phyloP scores from a whole-genome alignment of 768 basidiomycete genomes.

The Leccinum subgranulosum region DNA sequence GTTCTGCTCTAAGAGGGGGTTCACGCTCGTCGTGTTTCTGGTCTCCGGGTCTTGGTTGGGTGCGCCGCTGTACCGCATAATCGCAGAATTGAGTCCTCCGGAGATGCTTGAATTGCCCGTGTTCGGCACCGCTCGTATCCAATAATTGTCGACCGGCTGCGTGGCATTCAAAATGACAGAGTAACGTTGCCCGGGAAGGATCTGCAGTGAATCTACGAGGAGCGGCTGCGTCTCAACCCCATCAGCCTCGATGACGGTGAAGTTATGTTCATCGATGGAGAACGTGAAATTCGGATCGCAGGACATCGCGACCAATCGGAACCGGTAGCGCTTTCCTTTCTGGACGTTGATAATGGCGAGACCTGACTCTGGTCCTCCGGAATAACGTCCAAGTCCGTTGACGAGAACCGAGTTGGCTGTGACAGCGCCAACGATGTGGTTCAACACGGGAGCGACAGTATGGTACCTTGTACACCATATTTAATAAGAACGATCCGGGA shows the following conservation, averaged over 20 bases:
- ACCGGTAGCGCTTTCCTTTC: constrained; percentile 40
- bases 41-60: constrained; percentile 38
- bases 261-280: constrained; percentile 45
- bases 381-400: constrained; percentile 30
- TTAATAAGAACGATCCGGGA: not conserved
- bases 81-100: constrained; percentile 51
- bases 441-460: constrained; percentile 13
- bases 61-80: constrained; percentile 48
- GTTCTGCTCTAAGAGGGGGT: constrained; percentile 32
- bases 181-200: constrained; percentile 37
- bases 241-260: constrained; percentile 45
- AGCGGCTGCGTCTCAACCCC: constrained; percentile 41
- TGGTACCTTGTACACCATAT: constrained; percentile 21
- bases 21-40: constrained; percentile 18
- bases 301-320: constrained; percentile 45
- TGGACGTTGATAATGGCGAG: constrained; percentile 41
- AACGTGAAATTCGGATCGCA: constrained; percentile 44
- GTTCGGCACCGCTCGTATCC: constrained; percentile 43
- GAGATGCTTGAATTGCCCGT: constrained; percentile 17
- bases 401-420: constrained; percentile 26
- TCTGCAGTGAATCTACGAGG: constrained; percentile 37
- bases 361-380: constrained; percentile 34
- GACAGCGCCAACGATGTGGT: constrained; percentile 13
- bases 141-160: constrained; percentile 49
- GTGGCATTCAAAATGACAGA: constrained; percentile 44